Evolutionary conservation across 345 rosid genomes (phyloP), one percentile per base, ranked within the genome.

Genomic region (Rhizophora mangle): DNA sequence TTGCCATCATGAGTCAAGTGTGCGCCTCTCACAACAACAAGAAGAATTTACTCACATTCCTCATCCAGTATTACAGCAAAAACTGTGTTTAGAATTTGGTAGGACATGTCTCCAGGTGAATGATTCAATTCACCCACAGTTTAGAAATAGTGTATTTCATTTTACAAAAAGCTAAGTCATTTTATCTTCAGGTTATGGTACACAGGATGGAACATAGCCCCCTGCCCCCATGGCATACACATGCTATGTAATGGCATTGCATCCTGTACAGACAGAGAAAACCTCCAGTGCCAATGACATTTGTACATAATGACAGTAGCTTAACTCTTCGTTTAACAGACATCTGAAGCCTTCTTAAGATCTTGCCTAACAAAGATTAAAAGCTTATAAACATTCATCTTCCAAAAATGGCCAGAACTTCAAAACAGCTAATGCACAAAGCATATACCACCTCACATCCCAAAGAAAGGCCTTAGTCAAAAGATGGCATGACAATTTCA

Each of bases 401-500:
- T 20, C 59, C 61, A 43, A 60, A 69, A 60, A 49, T 60, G 49
- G 47, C 29, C 31, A 69, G 16, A 60, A 69, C 6, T 26, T 46
- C 65, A 32, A 49, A 46, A 9, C 46, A 39, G 15, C 4, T 39
- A 2, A 53, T 49, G 57, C 39, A 72, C 73, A 77, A 62, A 72
- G 49, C 66, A 65, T 36, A 60, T 39, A 54, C 80, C 64, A 61
- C 70, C 70, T 61, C 66, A 31, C 47, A 11, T 72, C 53, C 31
- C 37, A 47, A 27, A 52, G 66, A 22, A 46, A 52, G 74, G 72
- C 67, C 79, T 68, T 61, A 68, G 68, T 68, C 80, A 79, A 81
- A 84, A 76, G 80, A 79, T 69, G 78, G 72, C 59, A 68, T 21
- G 3, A 7, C 49, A 20, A 74, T 68, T 29, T 74, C 85, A 61